Conservation (phyloP, 2,329 filamentous ascomycete species). For the Lasiodiplodia sp. region DNA sequence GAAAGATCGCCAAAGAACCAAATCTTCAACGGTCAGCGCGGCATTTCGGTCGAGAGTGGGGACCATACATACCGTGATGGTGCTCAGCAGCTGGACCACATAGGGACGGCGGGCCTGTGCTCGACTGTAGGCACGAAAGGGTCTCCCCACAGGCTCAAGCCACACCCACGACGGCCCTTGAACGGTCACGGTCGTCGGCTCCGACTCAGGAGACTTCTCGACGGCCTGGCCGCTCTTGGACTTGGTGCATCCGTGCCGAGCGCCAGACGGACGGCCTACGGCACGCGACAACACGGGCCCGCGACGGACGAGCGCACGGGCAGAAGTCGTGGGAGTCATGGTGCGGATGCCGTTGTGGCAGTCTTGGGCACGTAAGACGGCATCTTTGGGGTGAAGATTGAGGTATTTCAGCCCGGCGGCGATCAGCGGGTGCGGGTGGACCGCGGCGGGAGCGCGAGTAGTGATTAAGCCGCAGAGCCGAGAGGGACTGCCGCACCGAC, state of each 20-base stretch:
- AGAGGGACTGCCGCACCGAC: conserved; percentile 5
- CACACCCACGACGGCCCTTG: conserved; percentile 55
- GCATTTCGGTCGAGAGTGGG: background rate
- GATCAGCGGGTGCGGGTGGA: conserved; percentile 20
- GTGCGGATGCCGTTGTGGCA: background rate
- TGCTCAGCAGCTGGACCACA: conserved; percentile 78
- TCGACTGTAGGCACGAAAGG: conserved; percentile 67
- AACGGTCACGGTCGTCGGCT: conserved; percentile 38
- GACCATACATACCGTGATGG: conserved; percentile 59
- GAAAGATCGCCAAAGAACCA: conserved; percentile 80
- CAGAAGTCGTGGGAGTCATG: conserved; percentile 1
- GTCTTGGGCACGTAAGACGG: background rate
- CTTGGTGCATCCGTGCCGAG: conserved; percentile 8
- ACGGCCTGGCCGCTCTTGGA: conserved; percentile 1
- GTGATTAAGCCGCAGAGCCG: background rate
- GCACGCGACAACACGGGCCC: background rate
- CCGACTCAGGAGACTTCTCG: background rate
- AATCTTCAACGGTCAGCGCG: conserved; percentile 53
- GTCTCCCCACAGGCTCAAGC: conserved; percentile 55
- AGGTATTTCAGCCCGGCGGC: conserved; percentile 20
- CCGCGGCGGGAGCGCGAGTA: conserved; percentile 5
- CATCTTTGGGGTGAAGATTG: conserved; percentile 17
- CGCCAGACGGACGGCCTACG: background rate
- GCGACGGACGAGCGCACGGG: conserved; percentile 9
- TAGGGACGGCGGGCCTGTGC: conserved; percentile 77